A percentile compares a stretch with the other conserved stretches of the same genome.
Evolutionary conservation across 2,329 filamentous ascomycete species (phyloP).

Genomic region (Fusarium liriodendri): DNA sequence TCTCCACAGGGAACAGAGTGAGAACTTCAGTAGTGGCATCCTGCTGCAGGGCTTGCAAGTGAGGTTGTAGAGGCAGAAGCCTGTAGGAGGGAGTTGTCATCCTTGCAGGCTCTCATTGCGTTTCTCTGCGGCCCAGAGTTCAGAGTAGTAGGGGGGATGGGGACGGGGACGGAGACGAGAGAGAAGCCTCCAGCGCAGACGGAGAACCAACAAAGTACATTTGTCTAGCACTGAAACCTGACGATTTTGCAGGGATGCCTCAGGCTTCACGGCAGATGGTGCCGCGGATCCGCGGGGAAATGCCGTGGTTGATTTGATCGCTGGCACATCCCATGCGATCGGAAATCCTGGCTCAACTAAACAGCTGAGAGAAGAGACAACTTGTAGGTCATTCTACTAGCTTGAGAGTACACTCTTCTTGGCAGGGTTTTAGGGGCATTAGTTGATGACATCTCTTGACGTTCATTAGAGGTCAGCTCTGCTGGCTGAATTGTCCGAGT

Average conservation of each 20-base stretch:
- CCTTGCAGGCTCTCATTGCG: slow-evolving; percentile 31
- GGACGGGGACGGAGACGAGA: slow-evolving; percentile 8
- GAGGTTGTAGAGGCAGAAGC: slow-evolving; percentile 37
- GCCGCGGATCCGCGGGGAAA: slow-evolving; percentile 22
- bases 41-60: slow-evolving; percentile 39
- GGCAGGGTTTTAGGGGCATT: background rate
- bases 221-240: slow-evolving; percentile 25
- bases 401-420: slow-evolving; percentile 30
- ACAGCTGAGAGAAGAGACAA: slow-evolving; percentile 34
- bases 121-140: slow-evolving; percentile 19
- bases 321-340: slow-evolving; percentile 27
- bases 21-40: slow-evolving; percentile 42
- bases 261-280: slow-evolving; percentile 39
- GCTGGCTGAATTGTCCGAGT: background rate
- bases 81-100: slow-evolving; percentile 42
- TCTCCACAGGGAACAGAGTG: slow-evolving; percentile 41
- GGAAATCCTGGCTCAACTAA: slow-evolving; percentile 3
- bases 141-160: background rate
- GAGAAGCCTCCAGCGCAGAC: background rate
- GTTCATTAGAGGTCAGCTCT: background rate
- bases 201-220: slow-evolving; percentile 13
- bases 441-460: background rate
- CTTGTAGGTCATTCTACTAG: slow-evolving; percentile 14
- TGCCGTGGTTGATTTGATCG: slow-evolving; percentile 30
- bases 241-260: slow-evolving; percentile 32